These are phyloP conservation scores for Saturnispora sanitii DNA, from an alignment of 805 yeast species.

Conservation along the genomic window DNA sequence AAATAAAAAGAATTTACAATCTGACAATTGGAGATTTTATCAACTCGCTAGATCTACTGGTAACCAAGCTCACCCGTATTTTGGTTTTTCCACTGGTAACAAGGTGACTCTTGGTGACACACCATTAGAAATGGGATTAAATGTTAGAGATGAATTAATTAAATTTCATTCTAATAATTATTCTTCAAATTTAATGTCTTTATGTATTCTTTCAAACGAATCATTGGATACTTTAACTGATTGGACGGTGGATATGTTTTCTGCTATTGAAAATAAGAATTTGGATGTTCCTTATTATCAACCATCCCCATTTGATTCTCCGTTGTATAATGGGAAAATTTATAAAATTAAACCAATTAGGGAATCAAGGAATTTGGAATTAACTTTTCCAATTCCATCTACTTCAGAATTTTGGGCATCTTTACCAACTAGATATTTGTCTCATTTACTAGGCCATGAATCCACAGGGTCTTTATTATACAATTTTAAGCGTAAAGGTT, in stretches of 20 bases:
- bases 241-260: constrained; percentile 63
- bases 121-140: constrained; percentile 51
- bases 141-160: constrained; percentile 73
- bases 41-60: constrained; percentile 73
- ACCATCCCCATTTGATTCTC: constrained; percentile 37
- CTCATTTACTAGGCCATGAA: constrained; percentile 90
- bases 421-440: constrained; percentile 59
- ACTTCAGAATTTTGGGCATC: constrained; percentile 55
- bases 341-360: constrained; percentile 72
- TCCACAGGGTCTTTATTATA: constrained; percentile 75
- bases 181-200: constrained; percentile 81
- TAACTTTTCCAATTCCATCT: constrained; percentile 70
- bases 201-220: constrained; percentile 79
- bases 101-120: constrained; percentile 56
- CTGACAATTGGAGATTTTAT: constrained; percentile 78
- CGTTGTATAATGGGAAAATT: constrained; percentile 40
- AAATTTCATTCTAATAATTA: constrained; percentile 65
- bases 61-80: constrained; percentile 71
- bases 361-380: constrained; percentile 58
- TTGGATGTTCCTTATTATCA: constrained; percentile 36
- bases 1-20: constrained; percentile 87
- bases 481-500: constrained; percentile 57
- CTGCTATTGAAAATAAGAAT: constrained; percentile 46
- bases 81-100: constrained; percentile 88
- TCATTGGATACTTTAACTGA: constrained; percentile 56